Evolutionary conservation across 2,329 filamentous ascomycete species (phyloP), one percentile per base, ranked within the genome.

Genomic region (Allantophomopsis cytisporea): DNA sequence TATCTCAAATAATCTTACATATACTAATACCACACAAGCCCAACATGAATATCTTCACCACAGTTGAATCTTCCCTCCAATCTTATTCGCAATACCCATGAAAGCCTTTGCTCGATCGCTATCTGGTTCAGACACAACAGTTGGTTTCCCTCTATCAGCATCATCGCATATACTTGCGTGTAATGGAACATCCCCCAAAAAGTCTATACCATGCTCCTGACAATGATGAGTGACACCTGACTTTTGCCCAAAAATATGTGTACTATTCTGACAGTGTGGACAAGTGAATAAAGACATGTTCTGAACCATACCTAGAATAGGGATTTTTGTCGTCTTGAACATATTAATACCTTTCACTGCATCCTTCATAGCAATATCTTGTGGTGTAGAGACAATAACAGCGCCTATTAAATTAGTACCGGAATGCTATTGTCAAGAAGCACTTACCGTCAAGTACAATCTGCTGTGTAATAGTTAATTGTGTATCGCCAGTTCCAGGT

Each of bases 391-490:
- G 2, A 98, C 79, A 30, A 98, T 84, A 13, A 96, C 67, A 0
- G 84, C 80, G 14, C 82, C 79, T 82, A 31, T 6, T 14, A 10
- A 6, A 21, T 37, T 11, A 38, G 20, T 10, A 32, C 20, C 17
- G 5, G 17, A 2, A n/a, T 15, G 14, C 8, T 20, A 38, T 14
- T 8, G 21, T 36, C 30, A n/a, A 7, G 10, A 15, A 16, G 18
- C 12, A 49, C 64, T 56, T 63, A 69, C 87, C 89, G 50, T 93
- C 84, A 2, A 98, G 65, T n/a, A 83, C 68, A 10, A 98, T 70
- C 61, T 95, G 89, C 58, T 98, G 91, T 13, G 86, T 89, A 44
- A 98, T 91, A n/a, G 86, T 95, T 47, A 98, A 68, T 55, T 98
- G 91, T 1, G 89, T 89, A 54, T 98, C 91, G 17, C 91, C 91